Conservation (phyloP, 192 early-diverging fungal genomes). For the Lunasporangiospora selenospora region DNA sequence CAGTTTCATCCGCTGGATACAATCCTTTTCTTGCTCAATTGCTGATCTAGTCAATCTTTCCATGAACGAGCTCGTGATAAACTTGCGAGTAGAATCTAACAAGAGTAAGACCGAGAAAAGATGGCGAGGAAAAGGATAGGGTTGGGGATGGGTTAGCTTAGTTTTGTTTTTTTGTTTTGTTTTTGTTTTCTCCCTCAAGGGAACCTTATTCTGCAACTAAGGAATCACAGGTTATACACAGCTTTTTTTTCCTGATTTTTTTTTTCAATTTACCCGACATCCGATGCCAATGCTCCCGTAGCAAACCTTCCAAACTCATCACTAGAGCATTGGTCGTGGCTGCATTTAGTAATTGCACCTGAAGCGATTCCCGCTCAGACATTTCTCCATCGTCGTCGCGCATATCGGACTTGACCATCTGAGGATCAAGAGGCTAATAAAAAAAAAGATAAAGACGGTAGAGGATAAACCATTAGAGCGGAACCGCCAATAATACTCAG, state of each 20-base stretch:
- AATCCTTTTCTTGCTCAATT: slow-evolving; percentile 33
- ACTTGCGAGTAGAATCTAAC: slow-evolving; percentile 35
- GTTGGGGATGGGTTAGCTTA: too few species aligned
- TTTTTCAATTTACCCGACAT: slow-evolving; percentile 18
- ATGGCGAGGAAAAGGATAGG: too few species aligned
- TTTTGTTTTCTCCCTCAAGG: too few species aligned
- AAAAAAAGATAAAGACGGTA: too few species aligned
- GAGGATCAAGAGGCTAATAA: slow-evolving; percentile 35
- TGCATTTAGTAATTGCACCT: slow-evolving; percentile 21
- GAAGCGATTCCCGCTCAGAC: slow-evolving; percentile 23
- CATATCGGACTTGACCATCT: slow-evolving; percentile 7
- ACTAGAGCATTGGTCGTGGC: slow-evolving; percentile 44
- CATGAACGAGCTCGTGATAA: slow-evolving; percentile 36
- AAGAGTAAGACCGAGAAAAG: neutral
- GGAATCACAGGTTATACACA: neutral
- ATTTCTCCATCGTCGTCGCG: slow-evolving; percentile 5
- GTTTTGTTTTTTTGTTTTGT: too few species aligned
- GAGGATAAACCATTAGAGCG: too few species aligned
- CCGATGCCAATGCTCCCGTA: slow-evolving; percentile 39
- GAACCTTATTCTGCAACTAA: neutral
- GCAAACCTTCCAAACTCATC: slow-evolving; percentile 39
- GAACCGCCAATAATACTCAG: too few species aligned
- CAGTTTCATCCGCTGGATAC: slow-evolving; percentile 20
- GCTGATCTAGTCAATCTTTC: slow-evolving; percentile 34
- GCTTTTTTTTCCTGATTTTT: neutral